Conservation (phyloP, 2,329 filamentous ascomycete genomes). For the Cryphonectria naterciae region DNA sequence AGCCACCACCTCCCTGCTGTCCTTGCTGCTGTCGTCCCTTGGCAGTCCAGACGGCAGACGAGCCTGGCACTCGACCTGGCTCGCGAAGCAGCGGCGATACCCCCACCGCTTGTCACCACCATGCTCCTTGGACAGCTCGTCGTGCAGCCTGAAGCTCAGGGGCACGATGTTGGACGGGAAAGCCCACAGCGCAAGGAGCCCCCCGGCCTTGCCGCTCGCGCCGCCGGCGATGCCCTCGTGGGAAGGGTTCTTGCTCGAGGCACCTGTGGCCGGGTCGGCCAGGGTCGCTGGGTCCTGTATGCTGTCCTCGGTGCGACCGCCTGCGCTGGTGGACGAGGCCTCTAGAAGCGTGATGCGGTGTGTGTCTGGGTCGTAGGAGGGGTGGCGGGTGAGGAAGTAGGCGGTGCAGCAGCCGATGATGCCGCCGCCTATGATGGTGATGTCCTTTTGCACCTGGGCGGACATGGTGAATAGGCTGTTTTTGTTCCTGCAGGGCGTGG, state of each 20-base stretch:
- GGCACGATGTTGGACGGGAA: constrained; percentile 73
- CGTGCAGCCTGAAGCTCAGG: constrained; percentile 71
- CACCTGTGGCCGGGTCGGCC: constrained; percentile 33
- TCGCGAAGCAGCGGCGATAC: constrained; percentile 55
- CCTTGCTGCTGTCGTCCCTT: neutral
- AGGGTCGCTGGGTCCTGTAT: constrained; percentile 39
- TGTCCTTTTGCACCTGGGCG: constrained; percentile 24
- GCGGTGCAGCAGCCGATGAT: constrained; percentile 77
- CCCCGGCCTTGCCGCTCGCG: constrained; percentile 78
- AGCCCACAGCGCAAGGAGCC: constrained; percentile 74
- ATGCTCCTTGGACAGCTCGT: constrained; percentile 69
- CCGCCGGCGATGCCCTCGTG: constrained; percentile 66
- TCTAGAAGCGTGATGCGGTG: constrained; percentile 75
- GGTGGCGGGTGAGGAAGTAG: constrained; percentile 74
- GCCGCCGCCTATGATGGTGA: constrained; percentile 61
- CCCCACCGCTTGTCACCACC: constrained; percentile 71
- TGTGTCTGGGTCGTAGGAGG: constrained; percentile 64
- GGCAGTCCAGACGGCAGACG: constrained; percentile 1
- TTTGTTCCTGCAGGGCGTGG: neutral
- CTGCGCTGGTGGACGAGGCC: constrained; percentile 42
- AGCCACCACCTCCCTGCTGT: neutral
- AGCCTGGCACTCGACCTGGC: constrained; percentile 28
- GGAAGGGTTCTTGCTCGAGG: constrained; percentile 35
- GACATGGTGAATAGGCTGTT: neutral
- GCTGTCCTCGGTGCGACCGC: constrained; percentile 41